Base-by-base conservation (phyloP, 805 yeast genomes). In the Sugiyamaella mastotermitis region DNA sequence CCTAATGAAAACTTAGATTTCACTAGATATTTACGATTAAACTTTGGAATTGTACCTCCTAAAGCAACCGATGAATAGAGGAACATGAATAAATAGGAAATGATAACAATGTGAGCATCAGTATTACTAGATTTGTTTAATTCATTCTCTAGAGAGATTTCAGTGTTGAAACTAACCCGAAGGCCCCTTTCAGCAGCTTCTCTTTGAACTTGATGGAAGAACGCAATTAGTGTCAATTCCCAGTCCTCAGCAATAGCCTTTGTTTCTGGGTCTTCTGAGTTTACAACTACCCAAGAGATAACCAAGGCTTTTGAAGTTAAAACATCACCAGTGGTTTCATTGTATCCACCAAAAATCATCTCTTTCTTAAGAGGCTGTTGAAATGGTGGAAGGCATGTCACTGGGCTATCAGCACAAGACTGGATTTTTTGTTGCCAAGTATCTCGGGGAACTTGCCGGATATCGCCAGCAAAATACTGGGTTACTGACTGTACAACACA, bases 401-500 rank as follows among this genome's bases (percentile, higher is more conserved):
- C 97, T 0, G 97, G 97, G 1, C 85, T 74, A 14, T 71, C 66
- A 0, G 92, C 70, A 56, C 98, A 90, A 3, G 60, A 54, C 37
- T 65, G 52, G 8, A 90, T 54, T 37, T 71, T 64, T 1, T 53
- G 46, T 28, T 65, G 55, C 95, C 95, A 90, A 16, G 63, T 62
- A 1, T 49, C 50, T 26, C 74, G 73, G 5, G 72, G 68, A 4
- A 80, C 56, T 27, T 64, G 59, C 13, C 50, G 51, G 3, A 81
- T 59, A 31, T 74, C 71, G 1, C 92, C 94, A 22, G 70, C 70
- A 56, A 86, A 88, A 55, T 88, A 90, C 55, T 87, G 96, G 0
- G 96, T 80, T 44, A 85, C 78, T 1, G 95, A 85, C 56, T 90
- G 92, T 6, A 90, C 67, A 1, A 81, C 85, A 63, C 98, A 90